Conservation (phyloP, 2,329 filamentous ascomycete genomes). For the Penicillium paneum region DNA sequence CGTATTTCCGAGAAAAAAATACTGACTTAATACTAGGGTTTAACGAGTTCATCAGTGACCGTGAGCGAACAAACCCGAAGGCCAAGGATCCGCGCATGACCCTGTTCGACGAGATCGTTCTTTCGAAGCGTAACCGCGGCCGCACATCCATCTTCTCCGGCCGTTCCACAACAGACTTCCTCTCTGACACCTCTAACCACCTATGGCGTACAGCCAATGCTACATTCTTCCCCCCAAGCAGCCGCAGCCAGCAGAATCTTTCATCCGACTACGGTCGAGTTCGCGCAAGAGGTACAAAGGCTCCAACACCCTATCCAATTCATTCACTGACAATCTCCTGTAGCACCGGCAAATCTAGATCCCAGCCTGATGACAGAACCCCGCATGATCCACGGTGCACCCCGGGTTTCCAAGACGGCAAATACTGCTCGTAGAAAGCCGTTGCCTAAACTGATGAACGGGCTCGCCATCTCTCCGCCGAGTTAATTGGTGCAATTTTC, state of each 20-base stretch:
- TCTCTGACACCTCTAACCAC: conserved; percentile 62
- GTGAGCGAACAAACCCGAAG: conserved; percentile 52
- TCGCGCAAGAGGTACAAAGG: conserved; percentile 47
- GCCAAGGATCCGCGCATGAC: conserved; percentile 56
- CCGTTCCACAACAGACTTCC: conserved; percentile 51
- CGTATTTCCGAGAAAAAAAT: background rate
- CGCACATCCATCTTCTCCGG: conserved; percentile 56
- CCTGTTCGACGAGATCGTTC: conserved; percentile 63
- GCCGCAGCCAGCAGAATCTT: conserved; percentile 44
- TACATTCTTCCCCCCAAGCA: conserved; percentile 53
- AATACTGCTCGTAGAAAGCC: conserved; percentile 44
- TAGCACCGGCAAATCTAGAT: conserved; percentile 80
- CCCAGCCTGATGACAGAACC: conserved; percentile 87
- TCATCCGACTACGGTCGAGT: conserved; percentile 53
- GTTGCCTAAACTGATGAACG: conserved; percentile 44
- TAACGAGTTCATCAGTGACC: conserved; percentile 64
- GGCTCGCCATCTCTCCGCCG: conserved; percentile 37
- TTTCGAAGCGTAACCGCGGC: conserved; percentile 62
- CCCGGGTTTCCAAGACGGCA: conserved; percentile 52
- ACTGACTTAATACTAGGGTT: conserved; percentile 44
- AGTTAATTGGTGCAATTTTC: conserved; percentile 24
- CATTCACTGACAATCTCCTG: conserved; percentile 42
- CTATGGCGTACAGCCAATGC: conserved; percentile 62
- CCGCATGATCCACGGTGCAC: conserved; percentile 83
- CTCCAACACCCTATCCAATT: conserved; percentile 7